Base-by-base conservation (phyloP, 768 basidiomycete genomes). In the Kwoniella dejecticola region DNA sequence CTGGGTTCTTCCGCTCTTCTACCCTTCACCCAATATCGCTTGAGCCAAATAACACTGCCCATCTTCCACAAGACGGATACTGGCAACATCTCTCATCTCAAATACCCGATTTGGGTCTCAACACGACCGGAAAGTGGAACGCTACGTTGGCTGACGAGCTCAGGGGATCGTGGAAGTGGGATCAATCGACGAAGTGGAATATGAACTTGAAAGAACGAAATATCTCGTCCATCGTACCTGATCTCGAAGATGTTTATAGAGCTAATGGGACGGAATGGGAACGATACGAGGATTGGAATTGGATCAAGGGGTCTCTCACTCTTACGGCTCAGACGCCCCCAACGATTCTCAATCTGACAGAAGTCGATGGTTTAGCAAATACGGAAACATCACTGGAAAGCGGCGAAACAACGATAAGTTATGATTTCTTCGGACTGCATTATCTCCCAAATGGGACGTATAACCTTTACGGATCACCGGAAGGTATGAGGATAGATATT, bases 1-100 rank as follows among this genome's bases (percentile, higher is more conserved):
- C 77, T 1, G 77, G 77, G 1, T 79, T 77, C 62, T 76, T 76
- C 54, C 67, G 76, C 7, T 58, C 72, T 10, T 76, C 71, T 0
- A 40, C 23, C 1, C 47, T 67, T 0, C 69, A 75, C 49, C 58
- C 66, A 4, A 29, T 77, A 19, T 33, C 52, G 31, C 26, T 63
- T 60, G 15, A 33, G 45, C 23, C 63, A 29, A 53, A 27, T 59
- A 41, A 12, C 1, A 19, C 36, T 21, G 5, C n/a, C 4, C 31
- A 49, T 36, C 23, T 27, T 46, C 62, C 33, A 42, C 69, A 60
- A 61, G 60, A 48, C 48, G 52, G 61, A 21, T 65, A 24, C 26
- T 71, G 47, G 64, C 58, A 17, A 54, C 56, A 45, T 54, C 64
- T 12, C 4, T 48, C 17, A 17, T 8, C 36, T 38, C 23, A 24